phyloP scores from a whole-genome alignment of 176 grass and related monocot species.

The Paspalum vaginatum region DNA sequence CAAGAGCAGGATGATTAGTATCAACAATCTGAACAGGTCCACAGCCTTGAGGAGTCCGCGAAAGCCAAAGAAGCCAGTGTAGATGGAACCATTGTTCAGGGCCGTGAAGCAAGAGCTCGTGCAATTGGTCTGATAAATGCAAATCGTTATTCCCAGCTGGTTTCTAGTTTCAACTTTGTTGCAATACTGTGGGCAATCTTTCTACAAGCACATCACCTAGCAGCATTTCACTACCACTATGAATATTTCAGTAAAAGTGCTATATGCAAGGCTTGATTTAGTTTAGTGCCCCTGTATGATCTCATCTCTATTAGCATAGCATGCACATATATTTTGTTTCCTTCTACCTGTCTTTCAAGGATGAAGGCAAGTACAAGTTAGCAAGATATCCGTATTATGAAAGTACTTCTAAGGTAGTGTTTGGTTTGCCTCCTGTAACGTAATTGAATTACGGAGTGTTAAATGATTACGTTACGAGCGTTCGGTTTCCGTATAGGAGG shows the following conservation, averaged over 20 bases:
- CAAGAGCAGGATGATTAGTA: too few species aligned
- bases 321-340: background rate
- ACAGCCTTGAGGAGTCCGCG: constrained; percentile 62
- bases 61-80: constrained; percentile 83
- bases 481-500: too few species aligned
- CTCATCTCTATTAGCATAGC: background rate
- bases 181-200: background rate
- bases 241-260: too few species aligned
- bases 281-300: background rate
- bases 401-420: too few species aligned
- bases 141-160: too few species aligned
- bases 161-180: background rate
- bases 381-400: background rate
- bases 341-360: too few species aligned
- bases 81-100: constrained; percentile 89
- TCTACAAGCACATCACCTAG: background rate
- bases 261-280: constrained; percentile 11
- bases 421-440: too few species aligned
- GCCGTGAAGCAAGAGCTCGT: constrained; percentile 77
- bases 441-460: too few species aligned
- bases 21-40: constrained; percentile 45
- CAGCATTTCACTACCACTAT: background rate
- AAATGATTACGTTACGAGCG: too few species aligned
- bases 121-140: constrained; percentile 72
- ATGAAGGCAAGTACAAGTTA: background rate